Percentiles rank a stretch among this genome's conserved stretches.
Conservation (phyloP, 2,329 filamentous ascomycete species). For the Cladobotryum mycophilum region DNA sequence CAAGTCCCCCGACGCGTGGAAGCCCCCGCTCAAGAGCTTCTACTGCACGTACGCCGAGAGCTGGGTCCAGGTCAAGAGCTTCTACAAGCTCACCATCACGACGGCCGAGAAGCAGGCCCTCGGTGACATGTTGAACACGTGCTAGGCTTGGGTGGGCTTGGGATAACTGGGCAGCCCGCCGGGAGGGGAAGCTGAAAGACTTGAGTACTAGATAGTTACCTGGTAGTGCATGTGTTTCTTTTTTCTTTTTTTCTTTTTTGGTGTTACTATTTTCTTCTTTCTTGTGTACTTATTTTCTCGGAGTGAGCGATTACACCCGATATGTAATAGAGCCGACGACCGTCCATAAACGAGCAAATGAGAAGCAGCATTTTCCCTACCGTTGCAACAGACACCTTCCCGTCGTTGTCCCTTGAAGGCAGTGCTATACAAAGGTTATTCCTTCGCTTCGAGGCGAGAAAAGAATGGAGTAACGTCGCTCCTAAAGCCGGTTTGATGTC, state of each 20-base stretch:
- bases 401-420: background rate
- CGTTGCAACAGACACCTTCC: background rate
- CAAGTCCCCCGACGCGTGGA: slow-evolving; percentile 67
- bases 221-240: too few species aligned
- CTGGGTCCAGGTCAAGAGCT: slow-evolving; percentile 73
- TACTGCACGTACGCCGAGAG: slow-evolving; percentile 72
- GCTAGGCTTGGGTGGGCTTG: too few species aligned
- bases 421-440: background rate
- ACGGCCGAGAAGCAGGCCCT: slow-evolving; percentile 65
- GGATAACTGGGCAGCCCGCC: too few species aligned
- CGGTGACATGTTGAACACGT: slow-evolving; percentile 32
- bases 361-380: background rate
- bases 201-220: too few species aligned
- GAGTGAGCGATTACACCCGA: background rate
- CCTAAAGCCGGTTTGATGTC: slow-evolving; percentile 9
- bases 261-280: background rate
- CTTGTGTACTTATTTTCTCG: background rate
- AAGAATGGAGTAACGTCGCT: background rate
- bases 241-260: too few species aligned
- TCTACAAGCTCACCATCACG: slow-evolving; percentile 63
- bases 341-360: background rate
- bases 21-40: slow-evolving; percentile 62
- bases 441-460: slow-evolving; percentile 2
- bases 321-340: background rate
- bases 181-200: too few species aligned